phyloP scores from a whole-genome alignment of 768 basidiomycete genomes.

The Pisolithus marmoratus region DNA sequence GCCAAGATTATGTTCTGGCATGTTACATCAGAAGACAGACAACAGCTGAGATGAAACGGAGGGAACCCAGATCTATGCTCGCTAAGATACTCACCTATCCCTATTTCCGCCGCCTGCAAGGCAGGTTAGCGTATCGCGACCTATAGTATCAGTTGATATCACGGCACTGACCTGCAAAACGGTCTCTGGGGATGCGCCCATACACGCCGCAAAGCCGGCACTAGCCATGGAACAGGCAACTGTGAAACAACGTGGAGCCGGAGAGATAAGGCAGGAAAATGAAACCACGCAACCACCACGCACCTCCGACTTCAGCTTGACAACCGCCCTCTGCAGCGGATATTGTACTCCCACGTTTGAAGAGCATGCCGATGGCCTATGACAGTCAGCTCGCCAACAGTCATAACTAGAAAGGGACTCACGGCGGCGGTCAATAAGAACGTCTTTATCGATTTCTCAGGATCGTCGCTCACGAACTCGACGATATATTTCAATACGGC shows the following conservation, averaged over 20 bases:
- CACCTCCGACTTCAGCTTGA: constrained; percentile 92
- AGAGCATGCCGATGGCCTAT: constrained; percentile 89
- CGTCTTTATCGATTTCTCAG: constrained; percentile 80
- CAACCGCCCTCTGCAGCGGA: constrained; percentile 95
- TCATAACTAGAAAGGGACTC: constrained; percentile 19
- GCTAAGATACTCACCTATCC: constrained; percentile 55
- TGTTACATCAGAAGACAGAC: neutral
- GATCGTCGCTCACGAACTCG: constrained; percentile 91
- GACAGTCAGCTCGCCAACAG: constrained; percentile 4
- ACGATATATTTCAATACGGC: constrained; percentile 85
- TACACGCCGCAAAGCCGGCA: constrained; percentile 89
- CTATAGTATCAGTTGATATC: neutral
- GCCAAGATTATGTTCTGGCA: constrained; percentile 74
- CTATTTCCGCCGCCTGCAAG: constrained; percentile 76
- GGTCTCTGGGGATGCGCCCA: constrained; percentile 85
- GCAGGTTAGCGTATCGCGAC: neutral
- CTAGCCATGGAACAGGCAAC: constrained; percentile 97
- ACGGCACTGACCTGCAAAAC: constrained; percentile 55
- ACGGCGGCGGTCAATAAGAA: constrained; percentile 89
- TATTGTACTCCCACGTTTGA: constrained; percentile 96
- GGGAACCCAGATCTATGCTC: neutral
- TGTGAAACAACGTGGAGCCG: constrained; percentile 11
- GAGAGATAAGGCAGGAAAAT: neutral
- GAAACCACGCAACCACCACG: constrained; percentile 6
- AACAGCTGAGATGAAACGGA: neutral